phyloP scores from a whole-genome alignment of 495 filamentous ascomycete genomes.

The Aspergillus leporis region DNA sequence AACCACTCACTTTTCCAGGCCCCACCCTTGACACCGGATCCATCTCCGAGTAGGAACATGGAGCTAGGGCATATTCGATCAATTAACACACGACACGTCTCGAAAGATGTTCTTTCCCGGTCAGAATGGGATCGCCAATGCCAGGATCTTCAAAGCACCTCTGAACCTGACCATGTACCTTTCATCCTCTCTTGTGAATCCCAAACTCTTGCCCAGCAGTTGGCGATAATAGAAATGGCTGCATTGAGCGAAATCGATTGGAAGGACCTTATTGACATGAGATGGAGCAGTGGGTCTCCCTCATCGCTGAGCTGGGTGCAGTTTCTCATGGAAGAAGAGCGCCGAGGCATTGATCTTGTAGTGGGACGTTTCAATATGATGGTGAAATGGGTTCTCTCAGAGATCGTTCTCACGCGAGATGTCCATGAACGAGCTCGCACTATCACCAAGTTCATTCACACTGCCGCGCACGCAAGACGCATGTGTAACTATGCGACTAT shows the following conservation, averaged over 20 bases:
- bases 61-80: constrained; percentile 21
- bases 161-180: constrained; percentile 65
- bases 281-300: constrained; percentile 76
- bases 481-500: constrained; percentile 96
- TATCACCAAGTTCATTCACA: constrained; percentile 90
- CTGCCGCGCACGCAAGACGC: constrained; percentile 78
- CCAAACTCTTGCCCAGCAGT: constrained; percentile 85
- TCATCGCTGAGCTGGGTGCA: constrained; percentile 79
- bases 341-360: constrained; percentile 89
- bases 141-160: constrained; percentile 11
- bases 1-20: constrained; percentile 42
- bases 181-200: constrained; percentile 93
- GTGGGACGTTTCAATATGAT: constrained; percentile 96
- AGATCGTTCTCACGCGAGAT: constrained; percentile 81
- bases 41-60: constrained; percentile 41
- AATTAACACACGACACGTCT: constrained; percentile 35
- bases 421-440: constrained; percentile 80
- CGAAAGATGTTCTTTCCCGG: constrained; percentile 38
- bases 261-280: constrained; percentile 94
- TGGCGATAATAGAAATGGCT: constrained; percentile 94
- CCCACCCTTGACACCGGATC: constrained; percentile 52
- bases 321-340: constrained; percentile 78
- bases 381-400: constrained; percentile 95
- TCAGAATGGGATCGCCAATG: constrained; percentile 32
- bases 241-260: constrained; percentile 96